Conservation (phyloP, 768 basidiomycete genomes). For the Macrocybe gigantea region DNA sequence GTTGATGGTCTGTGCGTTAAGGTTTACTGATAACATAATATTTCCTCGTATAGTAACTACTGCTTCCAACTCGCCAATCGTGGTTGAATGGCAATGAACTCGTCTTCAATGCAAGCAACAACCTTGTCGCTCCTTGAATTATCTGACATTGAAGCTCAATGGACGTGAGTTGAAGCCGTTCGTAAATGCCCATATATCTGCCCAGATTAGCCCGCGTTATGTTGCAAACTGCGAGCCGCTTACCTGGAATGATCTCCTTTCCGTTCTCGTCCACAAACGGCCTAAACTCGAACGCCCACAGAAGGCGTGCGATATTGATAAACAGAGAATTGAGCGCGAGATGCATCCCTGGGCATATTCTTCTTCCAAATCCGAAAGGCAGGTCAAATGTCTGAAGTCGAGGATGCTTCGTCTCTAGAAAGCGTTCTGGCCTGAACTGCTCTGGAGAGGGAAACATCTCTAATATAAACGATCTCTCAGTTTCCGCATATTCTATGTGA, state of each 20-base stretch:
- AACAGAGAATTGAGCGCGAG: constrained; percentile 3
- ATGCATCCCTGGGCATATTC: constrained; percentile 1
- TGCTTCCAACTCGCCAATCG: too few relatives aligned
- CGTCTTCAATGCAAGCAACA: constrained; percentile 15
- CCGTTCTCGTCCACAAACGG: background rate
- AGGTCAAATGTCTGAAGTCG: constrained; percentile 25
- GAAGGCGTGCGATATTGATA: background rate
- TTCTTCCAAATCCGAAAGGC: constrained; percentile 34
- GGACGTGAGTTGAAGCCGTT: constrained; percentile 29
- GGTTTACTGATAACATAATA: constrained; percentile 16
- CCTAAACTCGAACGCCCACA: background rate
- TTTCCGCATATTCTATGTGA: too few relatives aligned
- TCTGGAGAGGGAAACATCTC: constrained; percentile 27
- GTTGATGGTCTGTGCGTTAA: constrained; percentile 40
- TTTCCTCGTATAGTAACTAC: background rate
- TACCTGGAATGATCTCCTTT: constrained; percentile 1
- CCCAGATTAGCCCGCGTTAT: background rate
- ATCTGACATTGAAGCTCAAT: constrained; percentile 23
- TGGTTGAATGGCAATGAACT: constrained; percentile 5
- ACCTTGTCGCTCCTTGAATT: constrained; percentile 17
- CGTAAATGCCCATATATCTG: constrained; percentile 24
- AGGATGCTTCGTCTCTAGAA: constrained; percentile 24
- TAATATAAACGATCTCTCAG: background rate
- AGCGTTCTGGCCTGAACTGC: constrained; percentile 33
- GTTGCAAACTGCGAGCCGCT: constrained; percentile 4